Evolutionary conservation across 192 early-diverging fungal genomes (phyloP), one percentile per base, ranked within the genome.

Genomic region (Mortierella hygrophila): DNA sequence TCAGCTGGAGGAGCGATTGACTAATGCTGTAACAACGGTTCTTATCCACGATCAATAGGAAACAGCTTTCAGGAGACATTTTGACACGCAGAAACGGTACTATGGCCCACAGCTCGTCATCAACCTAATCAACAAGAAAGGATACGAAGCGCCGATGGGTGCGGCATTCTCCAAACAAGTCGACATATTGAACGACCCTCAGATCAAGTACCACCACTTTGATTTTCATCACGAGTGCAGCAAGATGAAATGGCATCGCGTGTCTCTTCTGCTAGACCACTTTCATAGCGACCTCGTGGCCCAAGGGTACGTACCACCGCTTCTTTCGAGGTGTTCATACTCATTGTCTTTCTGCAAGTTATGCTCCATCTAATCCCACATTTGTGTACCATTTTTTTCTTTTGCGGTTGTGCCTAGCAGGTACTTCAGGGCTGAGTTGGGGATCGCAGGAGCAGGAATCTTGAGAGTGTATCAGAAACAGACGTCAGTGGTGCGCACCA

Each of bases 221-320:
- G 99, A 99, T 85, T 99, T 99, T 83, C 99, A 99, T 88, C 89
- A 96, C 42, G 97, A 99, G 87, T 99, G 98, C 90, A 93, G 95
- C 70, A 97, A 97, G 74, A 97, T 99, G 97, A 91, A 95, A 57
- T 99, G 97, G 96, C 91, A 97, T 86, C 93, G 97, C 20, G 94
- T 99, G 69, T 93, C 94, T n/a, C 81, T 97, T 23, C 89, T 99
- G 37, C 78, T 98, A 9, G 96, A 97, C 60, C 90, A 95, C 79
- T 93, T 99, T 68, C 91, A 92, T 41, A 80, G 88, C 35, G 92
- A 94, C 32, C 91, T 96, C 72, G 85, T 82, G 16, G 63, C 89
- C 29, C 89, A 92, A 88, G 82, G 91, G 92, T 93, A 85, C 46
- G 68, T 69, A 32, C 41, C n/a, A 52, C 21, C 15, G 37, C 8